Conservation (phyloP, 2,329 filamentous ascomycete species). For the Penicillium fuscoglaucum region DNA sequence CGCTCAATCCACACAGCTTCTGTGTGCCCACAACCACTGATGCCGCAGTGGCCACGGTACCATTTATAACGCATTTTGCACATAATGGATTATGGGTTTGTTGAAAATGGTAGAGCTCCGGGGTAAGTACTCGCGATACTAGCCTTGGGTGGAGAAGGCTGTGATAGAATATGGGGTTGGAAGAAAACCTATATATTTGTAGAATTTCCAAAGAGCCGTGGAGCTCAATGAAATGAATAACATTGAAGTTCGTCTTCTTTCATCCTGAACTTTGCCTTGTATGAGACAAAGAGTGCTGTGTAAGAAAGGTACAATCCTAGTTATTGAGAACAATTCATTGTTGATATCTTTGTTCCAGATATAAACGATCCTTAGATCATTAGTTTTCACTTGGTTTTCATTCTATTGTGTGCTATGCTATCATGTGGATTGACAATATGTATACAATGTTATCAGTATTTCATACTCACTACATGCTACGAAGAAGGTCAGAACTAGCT, state of each 20-base stretch:
- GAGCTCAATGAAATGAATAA: background rate
- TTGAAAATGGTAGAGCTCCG: background rate
- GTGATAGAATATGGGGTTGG: background rate
- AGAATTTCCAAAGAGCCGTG: background rate
- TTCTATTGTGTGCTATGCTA: background rate
- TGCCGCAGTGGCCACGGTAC: constrained; percentile 5
- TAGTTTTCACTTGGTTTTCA: background rate
- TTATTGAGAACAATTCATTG: background rate
- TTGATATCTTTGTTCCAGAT: background rate
- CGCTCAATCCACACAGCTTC: constrained; percentile 10
- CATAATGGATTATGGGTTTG: background rate
- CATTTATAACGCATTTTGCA: constrained; percentile 9
- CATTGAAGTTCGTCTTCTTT: background rate
- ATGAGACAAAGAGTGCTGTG: background rate
- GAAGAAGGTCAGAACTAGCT: background rate
- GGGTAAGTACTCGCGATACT: background rate
- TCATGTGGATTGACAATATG: background rate
- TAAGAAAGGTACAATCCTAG: background rate
- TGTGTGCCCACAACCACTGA: constrained; percentile 7
- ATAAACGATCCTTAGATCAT: background rate
- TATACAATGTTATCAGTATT: background rate
- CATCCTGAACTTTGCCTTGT: background rate
- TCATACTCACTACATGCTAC: background rate
- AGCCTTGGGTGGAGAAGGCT: background rate
- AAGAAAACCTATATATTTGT: background rate